A percentile compares a stretch with the other conserved stretches of the same genome.
These are phyloP conservation scores for Phytophthora macrochlamydospora DNA, from an alignment of 352 stramenopile species.

Conservation along the genomic window DNA sequence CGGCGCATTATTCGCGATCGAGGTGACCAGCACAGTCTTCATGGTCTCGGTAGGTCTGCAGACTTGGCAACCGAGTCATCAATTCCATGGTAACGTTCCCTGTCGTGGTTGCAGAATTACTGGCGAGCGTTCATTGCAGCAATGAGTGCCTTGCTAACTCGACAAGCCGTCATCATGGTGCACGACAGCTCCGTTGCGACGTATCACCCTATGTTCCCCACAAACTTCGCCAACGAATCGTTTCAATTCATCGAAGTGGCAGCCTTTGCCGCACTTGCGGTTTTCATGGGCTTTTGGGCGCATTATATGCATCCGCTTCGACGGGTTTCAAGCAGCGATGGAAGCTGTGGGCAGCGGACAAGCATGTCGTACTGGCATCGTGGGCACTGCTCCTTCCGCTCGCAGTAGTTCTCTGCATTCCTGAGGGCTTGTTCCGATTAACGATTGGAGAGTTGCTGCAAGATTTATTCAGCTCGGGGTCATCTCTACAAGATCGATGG, in stretches of 20 bases:
- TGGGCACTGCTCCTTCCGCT: conserved; percentile 42
- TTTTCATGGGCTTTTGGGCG: conserved; percentile 57
- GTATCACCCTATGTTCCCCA: conserved; percentile 58
- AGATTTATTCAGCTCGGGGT: conserved; percentile 35
- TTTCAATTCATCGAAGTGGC: conserved; percentile 57
- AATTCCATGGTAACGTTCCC: no score
- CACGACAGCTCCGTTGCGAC: conserved; percentile 43
- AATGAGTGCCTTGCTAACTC: conserved; percentile 55
- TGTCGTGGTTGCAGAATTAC: conserved; percentile 51
- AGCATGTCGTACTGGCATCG: conserved; percentile 17
- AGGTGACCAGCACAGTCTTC: conserved; percentile 84
- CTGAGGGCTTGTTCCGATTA: conserved; percentile 44
- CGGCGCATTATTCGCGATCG: conserved; percentile 91
- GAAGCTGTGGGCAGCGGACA: conserved; percentile 25
- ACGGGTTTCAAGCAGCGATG: conserved; percentile 48
- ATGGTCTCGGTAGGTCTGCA: conserved; percentile 49
- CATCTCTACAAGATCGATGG: conserved; percentile 34
- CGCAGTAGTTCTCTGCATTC: conserved; percentile 41
- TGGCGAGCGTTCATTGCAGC: conserved; percentile 69
- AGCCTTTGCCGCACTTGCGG: conserved; percentile 49
- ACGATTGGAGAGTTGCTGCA: conserved; percentile 33
- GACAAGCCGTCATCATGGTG: conserved; percentile 47
- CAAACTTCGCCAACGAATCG: conserved; percentile 42
- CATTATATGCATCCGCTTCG: conserved; percentile 50
- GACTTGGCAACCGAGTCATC: no score